Conservation (phyloP, 805 yeast species). For the Pichia ethanolica region DNA sequence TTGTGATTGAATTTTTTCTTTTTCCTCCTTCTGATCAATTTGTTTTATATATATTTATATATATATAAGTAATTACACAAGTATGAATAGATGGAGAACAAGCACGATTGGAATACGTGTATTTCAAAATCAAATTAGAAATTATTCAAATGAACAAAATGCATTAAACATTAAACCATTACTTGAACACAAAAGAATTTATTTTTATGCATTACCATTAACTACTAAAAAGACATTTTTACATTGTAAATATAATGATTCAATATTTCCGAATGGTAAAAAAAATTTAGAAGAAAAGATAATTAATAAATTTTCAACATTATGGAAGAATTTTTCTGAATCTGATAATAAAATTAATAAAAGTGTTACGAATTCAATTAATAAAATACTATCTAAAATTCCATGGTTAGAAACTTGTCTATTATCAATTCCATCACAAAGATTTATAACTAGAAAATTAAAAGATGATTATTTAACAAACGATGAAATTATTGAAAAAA, state of each 20-base stretch:
- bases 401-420: slow-evolving; percentile 79
- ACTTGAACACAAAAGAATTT: slow-evolving; percentile 29
- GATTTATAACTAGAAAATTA: slow-evolving; percentile 46
- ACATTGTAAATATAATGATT: slow-evolving; percentile 53
- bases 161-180: not conserved
- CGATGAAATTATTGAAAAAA: slow-evolving; percentile 8
- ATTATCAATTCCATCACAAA: slow-evolving; percentile 65
- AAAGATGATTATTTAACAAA: slow-evolving; percentile 21
- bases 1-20: no score
- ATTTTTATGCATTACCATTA: slow-evolving; percentile 65
- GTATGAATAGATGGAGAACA: not conserved
- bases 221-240: slow-evolving; percentile 54
- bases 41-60: no score
- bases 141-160: not conserved
- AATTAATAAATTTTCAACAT: slow-evolving; percentile 41
- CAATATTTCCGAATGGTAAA: slow-evolving; percentile 27
- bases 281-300: slow-evolving; percentile 33
- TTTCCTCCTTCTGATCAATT: no score
- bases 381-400: slow-evolving; percentile 48
- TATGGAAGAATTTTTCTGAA: slow-evolving; percentile 55
- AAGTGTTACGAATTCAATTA: slow-evolving; percentile 47
- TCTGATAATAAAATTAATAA: slow-evolving; percentile 53
- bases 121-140: not conserved
- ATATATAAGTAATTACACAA: no score
- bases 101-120: not conserved